phyloP scores from a whole-genome alignment of 2,329 filamentous ascomycete genomes.

The Aspergillus niger region DNA sequence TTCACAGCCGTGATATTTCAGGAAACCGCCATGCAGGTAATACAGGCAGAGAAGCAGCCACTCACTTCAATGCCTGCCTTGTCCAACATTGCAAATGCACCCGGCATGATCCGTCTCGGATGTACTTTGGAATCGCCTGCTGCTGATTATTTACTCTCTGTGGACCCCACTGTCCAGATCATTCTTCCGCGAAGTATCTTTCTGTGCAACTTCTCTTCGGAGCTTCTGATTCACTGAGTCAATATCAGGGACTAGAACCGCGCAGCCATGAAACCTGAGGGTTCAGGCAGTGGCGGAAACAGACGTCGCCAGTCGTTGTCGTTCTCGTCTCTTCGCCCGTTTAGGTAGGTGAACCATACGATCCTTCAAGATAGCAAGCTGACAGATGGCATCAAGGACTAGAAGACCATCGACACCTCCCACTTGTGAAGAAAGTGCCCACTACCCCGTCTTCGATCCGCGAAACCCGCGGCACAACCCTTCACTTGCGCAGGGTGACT shows the following conservation, averaged over 20 bases:
- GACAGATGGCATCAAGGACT: constrained; percentile 10
- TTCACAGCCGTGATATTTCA: neutral
- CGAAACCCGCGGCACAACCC: constrained; percentile 41
- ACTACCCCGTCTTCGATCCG: constrained; percentile 42
- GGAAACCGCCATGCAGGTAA: constrained; percentile 3
- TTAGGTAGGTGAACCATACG: constrained; percentile 22
- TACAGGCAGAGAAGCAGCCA: constrained; percentile 15
- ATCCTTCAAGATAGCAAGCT: neutral
- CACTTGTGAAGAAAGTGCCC: constrained; percentile 33
- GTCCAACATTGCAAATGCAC: constrained; percentile 21
- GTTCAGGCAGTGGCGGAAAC: neutral
- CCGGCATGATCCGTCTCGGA: neutral
- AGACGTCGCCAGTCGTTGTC: constrained; percentile 22
- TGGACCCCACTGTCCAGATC: neutral
- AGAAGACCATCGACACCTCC: constrained; percentile 11
- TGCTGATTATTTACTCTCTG: constrained; percentile 1
- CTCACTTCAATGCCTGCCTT: constrained; percentile 14
- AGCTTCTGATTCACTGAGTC: neutral
- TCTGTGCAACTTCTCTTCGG: neutral
- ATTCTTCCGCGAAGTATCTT: neutral
- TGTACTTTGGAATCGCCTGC: neutral
- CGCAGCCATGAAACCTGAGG: constrained; percentile 8
- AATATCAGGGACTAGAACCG: neutral
- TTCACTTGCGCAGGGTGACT: constrained; percentile 14
- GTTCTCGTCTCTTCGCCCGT: constrained; percentile 25